A percentile compares a stretch with the other conserved stretches of the same genome.
phyloP scores from a whole-genome alignment of 2,329 filamentous ascomycete genomes.

The Trichoderma sp. region DNA sequence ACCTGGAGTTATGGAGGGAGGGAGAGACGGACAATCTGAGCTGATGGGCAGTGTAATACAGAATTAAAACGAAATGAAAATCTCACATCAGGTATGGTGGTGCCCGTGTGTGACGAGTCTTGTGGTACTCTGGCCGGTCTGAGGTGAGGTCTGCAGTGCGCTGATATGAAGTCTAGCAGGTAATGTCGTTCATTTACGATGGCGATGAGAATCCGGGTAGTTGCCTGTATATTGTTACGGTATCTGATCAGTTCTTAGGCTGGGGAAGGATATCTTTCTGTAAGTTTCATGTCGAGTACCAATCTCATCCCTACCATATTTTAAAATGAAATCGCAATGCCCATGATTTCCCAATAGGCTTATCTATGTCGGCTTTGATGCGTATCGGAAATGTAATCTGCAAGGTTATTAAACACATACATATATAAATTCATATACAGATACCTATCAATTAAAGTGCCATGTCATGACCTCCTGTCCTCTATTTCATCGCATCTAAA shows the following conservation, averaged over 20 bases:
- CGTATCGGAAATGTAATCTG: background rate
- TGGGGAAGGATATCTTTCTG: background rate
- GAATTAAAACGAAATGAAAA: slow-evolving; percentile 14
- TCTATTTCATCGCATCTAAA: background rate
- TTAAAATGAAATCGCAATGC: background rate
- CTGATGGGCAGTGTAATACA: slow-evolving; percentile 14
- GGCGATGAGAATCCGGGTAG: background rate
- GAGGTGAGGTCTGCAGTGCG: background rate
- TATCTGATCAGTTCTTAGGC: background rate
- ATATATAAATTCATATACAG: background rate
- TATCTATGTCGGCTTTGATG: background rate
- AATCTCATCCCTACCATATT: background rate
- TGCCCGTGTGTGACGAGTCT: background rate
- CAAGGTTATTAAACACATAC: background rate
- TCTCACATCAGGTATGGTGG: background rate
- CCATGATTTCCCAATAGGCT: background rate
- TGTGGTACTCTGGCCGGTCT: background rate
- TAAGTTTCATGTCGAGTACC: background rate
- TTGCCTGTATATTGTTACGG: background rate
- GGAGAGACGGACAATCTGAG: background rate
- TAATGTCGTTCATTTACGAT: background rate
- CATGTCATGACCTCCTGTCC: background rate
- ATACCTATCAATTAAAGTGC: background rate
- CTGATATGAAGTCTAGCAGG: background rate
- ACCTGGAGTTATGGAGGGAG: background rate